Evolutionary conservation across 2,329 filamentous ascomycete species (phyloP).

Genomic region (Aspergillus nomiae): DNA sequence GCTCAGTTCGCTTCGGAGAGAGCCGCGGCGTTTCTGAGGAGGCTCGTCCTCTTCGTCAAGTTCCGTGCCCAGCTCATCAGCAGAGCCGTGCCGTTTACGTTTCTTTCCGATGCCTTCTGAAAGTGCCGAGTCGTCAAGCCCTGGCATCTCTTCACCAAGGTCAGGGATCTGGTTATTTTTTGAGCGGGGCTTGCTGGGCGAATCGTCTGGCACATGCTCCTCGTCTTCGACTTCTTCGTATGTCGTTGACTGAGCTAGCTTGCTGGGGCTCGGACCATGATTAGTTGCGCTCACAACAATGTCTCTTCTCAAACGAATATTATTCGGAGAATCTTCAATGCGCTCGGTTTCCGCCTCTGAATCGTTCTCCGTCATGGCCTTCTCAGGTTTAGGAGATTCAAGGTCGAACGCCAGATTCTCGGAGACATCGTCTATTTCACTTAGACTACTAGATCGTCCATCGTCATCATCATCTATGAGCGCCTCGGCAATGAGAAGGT

Average conservation of each 20-base stretch:
- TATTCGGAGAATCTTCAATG: conserved; percentile 83
- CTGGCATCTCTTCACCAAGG: conserved; percentile 23
- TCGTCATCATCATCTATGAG: conserved; percentile 64
- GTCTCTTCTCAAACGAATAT: conserved; percentile 60
- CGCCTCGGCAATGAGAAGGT: conserved; percentile 43
- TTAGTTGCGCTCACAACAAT: conserved; percentile 62
- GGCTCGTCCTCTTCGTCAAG: conserved; percentile 44
- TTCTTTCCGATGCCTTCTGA: conserved; percentile 41
- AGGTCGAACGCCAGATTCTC: conserved; percentile 65
- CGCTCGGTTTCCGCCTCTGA: conserved; percentile 94
- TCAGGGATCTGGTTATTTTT: conserved; percentile 34
- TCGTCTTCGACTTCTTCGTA: conserved; percentile 53
- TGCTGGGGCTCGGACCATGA: conserved; percentile 72
- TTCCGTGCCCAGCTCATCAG: conserved; percentile 39
- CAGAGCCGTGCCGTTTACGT: conserved; percentile 41
- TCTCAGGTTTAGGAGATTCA: conserved; percentile 52
- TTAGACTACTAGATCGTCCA: conserved; percentile 79
- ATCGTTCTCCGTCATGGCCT: conserved; percentile 60
- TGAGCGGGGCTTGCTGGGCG: conserved; percentile 42
- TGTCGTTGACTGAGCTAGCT: conserved; percentile 64
- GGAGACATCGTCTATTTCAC: conserved; percentile 82
- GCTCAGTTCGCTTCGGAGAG: conserved; percentile 39
- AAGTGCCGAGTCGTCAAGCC: conserved; percentile 30
- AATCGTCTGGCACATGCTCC: conserved; percentile 45
- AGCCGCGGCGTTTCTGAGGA: conserved; percentile 44